These are phyloP conservation scores for Eutypa lata DNA, from an alignment of 2,329 filamentous ascomycete genomes.

Conservation along the genomic window DNA sequence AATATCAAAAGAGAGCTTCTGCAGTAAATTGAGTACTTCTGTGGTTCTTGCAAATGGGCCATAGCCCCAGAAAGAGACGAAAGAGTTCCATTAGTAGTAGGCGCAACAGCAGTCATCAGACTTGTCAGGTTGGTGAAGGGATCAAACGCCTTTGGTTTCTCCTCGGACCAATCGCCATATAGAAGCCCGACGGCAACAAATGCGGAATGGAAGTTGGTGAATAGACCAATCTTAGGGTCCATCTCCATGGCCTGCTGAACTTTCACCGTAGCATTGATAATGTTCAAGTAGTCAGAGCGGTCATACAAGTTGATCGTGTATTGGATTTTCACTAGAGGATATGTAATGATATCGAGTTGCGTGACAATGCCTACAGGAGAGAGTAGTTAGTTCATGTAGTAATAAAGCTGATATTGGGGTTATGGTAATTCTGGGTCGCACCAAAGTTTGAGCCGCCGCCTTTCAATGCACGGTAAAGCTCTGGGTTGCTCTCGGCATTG, in stretches of 20 bases:
- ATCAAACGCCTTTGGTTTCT: constrained; percentile 8
- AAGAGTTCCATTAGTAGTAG: constrained; percentile 1
- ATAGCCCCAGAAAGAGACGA: neutral
- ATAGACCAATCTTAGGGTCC: constrained; percentile 12
- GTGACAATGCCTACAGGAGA: constrained; percentile 14
- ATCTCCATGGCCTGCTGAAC: constrained; percentile 17
- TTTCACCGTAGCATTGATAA: constrained; percentile 6
- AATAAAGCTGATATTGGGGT: no score
- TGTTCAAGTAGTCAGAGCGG: constrained; percentile 9
- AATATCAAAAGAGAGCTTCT: no score
- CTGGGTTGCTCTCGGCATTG: constrained; percentile 6
- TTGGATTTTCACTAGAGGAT: constrained; percentile 11
- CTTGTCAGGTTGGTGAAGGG: constrained; percentile 12
- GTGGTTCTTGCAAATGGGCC: neutral
- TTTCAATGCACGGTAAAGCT: constrained; percentile 15
- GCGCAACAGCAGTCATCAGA: neutral
- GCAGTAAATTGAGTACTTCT: neutral
- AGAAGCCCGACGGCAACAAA: constrained; percentile 9
- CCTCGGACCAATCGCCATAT: constrained; percentile 9
- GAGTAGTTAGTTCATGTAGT: neutral
- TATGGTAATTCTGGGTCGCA: neutral
- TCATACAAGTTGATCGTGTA: constrained; percentile 15
- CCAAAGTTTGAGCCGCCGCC: constrained; percentile 19
- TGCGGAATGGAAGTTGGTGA: constrained; percentile 7
- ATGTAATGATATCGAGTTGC: constrained; percentile 12